Percentiles rank a stretch among this genome's conserved stretches.
phyloP scores from a whole-genome alignment of 2,329 filamentous ascomycete species.

The Apiospora aurea region DNA sequence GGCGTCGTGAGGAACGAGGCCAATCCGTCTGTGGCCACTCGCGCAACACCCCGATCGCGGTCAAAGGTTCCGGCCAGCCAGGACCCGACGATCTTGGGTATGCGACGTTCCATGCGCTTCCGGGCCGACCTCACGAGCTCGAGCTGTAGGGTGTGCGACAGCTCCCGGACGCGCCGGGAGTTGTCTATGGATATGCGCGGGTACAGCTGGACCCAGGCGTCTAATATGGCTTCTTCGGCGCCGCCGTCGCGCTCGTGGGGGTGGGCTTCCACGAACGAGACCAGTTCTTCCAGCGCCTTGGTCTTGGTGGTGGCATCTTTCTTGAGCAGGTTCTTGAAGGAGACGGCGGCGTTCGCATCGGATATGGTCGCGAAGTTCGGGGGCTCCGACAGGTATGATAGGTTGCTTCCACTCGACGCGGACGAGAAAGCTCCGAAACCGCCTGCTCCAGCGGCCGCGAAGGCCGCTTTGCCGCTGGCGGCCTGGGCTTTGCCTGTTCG shows the following conservation, averaged over 20 bases:
- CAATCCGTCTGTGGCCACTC: slow-evolving; percentile 80
- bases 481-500: slow-evolving; percentile 40
- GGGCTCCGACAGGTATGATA: slow-evolving; percentile 89
- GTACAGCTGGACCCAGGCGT: slow-evolving; percentile 90
- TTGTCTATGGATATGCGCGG: slow-evolving; percentile 91
- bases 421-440: slow-evolving; percentile 53
- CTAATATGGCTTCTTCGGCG: slow-evolving; percentile 81
- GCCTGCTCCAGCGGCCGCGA: slow-evolving; percentile 33
- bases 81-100: slow-evolving; percentile 81
- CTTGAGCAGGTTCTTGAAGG: slow-evolving; percentile 92
- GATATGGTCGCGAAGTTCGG: slow-evolving; percentile 80
- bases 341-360: slow-evolving; percentile 82
- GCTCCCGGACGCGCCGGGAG: slow-evolving; percentile 84
- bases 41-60: slow-evolving; percentile 77
- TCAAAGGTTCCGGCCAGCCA: slow-evolving; percentile 94
- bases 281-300: slow-evolving; percentile 87
- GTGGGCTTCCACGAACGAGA: slow-evolving; percentile 65
- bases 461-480: slow-evolving; percentile 38
- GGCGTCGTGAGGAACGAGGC: slow-evolving; percentile 77
- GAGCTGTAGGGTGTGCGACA: slow-evolving; percentile 78
- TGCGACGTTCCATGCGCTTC: slow-evolving; percentile 82
- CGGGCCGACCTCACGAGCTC: slow-evolving; percentile 68
- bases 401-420: slow-evolving; percentile 50
- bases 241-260: slow-evolving; percentile 63
- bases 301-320: slow-evolving; percentile 92